Evolutionary conservation across 2,329 filamentous ascomycete genomes (phyloP), one percentile per base, ranked within the genome.

Genomic region (Fusarium staphyleae): DNA sequence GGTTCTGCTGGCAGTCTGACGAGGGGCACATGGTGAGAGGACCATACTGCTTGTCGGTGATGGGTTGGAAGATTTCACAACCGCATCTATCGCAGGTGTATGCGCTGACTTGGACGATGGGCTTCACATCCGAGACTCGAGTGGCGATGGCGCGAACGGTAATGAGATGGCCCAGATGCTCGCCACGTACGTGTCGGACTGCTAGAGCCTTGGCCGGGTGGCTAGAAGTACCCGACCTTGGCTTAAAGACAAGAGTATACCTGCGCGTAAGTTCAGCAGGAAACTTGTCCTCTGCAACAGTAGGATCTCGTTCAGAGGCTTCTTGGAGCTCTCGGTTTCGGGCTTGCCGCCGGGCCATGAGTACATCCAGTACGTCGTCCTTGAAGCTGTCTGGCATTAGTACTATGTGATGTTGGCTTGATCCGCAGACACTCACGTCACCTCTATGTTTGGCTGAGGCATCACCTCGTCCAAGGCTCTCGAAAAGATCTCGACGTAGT

Each of bases 81-180:
- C 95, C 95, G 69, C 95, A 99, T 57, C 91, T 87, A 74, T 99
- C 95, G 76, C 95, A 99, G 46, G 93, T 95, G 75, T 99, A 99
- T 30, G 95, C 95, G 73, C 96, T 97, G 70, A 99, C 96, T 70
- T 93, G 90, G n/a, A 98, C 90, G 10, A 95, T 87, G 30, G 95
- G 95, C 80, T 99, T 99, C 66, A 99, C 95, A 70, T 99, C 95
- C 2, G 95, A 97, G 2, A 98, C 95, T 69, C 95, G 85, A 1
- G 95, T 99, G 3, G 93, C 88, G 60, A 99, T 99, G 60, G 93
- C 93, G 52, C 95, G 87, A 41, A 99, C 85, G 4, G 95, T 98
- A 72, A 99, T 98, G 59, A 99, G 84, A 66, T 90, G 87, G 40
- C 95, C 95, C 3, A 99, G 83, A 72, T 99, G 91, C 67, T 97